These are phyloP conservation scores for Suillus discolor DNA, from an alignment of 768 basidiomycete species.

Conservation along the genomic window DNA sequence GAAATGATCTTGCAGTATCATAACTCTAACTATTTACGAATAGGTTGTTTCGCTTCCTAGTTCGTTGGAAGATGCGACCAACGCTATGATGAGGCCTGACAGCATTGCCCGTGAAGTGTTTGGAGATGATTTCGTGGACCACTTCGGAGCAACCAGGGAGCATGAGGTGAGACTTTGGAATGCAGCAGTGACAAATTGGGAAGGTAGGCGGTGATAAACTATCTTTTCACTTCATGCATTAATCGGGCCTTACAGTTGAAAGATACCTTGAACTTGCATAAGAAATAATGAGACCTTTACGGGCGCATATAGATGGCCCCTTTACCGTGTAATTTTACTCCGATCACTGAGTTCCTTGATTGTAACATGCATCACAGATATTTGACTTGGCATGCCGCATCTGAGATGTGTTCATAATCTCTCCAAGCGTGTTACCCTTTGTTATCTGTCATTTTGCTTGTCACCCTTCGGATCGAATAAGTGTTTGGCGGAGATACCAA, in stretches of 20 bases:
- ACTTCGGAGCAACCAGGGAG: conserved; percentile 92
- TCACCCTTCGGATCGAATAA: background rate
- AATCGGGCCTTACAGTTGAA: conserved; percentile 55
- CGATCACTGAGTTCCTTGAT: background rate
- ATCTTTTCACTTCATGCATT: conserved; percentile 3
- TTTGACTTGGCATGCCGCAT: background rate
- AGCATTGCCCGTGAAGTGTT: conserved; percentile 89
- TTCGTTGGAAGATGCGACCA: conserved; percentile 79
- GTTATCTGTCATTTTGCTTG: background rate
- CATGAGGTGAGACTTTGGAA: conserved; percentile 89
- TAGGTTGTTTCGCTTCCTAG: conserved; percentile 77
- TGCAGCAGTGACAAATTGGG: conserved; percentile 92
- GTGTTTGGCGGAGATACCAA: background rate
- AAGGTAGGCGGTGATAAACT: conserved; percentile 54
- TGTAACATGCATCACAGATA: background rate
- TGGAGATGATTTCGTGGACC: conserved; percentile 90
- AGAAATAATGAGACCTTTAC: background rate
- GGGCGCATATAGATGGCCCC: background rate
- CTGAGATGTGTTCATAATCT: background rate
- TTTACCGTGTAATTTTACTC: background rate
- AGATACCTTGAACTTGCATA: conserved; percentile 84
- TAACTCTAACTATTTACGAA: background rate
- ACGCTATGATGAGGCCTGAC: conserved; percentile 71
- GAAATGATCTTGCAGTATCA: conserved; percentile 13
- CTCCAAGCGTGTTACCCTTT: background rate